phyloP scores from a whole-genome alignment of 2,329 filamentous ascomycete genomes.

The Niveomyces coronatus region DNA sequence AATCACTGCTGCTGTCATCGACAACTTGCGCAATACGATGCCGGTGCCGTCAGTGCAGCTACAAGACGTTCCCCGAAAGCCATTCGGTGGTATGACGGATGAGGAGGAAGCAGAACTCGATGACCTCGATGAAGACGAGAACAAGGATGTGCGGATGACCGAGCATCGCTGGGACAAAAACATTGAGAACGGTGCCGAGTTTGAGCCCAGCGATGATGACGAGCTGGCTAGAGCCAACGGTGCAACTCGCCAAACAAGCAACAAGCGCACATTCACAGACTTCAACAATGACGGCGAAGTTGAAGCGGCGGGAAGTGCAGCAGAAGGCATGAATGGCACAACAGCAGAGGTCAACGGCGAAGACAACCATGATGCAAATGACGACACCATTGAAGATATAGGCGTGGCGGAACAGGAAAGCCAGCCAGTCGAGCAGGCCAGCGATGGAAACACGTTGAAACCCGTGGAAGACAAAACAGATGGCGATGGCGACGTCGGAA shows the following conservation, averaged over 20 bases:
- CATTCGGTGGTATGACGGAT: conserved; percentile 52
- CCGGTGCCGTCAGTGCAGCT: conserved; percentile 87
- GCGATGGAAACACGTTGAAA: conserved; percentile 14
- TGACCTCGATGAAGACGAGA: conserved; percentile 72
- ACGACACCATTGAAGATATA: conserved; percentile 36
- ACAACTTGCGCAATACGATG: conserved; percentile 78
- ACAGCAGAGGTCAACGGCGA: conserved; percentile 19
- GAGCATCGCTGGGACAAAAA: conserved; percentile 75
- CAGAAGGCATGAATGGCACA: conserved; percentile 23
- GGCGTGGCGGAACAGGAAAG: conserved; percentile 19
- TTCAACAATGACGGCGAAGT: conserved; percentile 34
- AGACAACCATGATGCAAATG: conserved; percentile 26
- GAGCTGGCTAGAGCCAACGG: conserved; percentile 67
- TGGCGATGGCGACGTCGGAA: conserved; percentile 40
- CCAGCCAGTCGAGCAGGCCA: conserved; percentile 13
- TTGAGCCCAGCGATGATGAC: conserved; percentile 84
- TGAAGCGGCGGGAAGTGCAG: conserved; percentile 28
- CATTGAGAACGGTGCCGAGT: conserved; percentile 66
- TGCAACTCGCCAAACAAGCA: conserved; percentile 42
- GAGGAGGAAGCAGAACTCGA: conserved; percentile 57
- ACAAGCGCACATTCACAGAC: conserved; percentile 42
- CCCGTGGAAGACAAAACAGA: conserved; percentile 27
- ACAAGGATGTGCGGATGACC: conserved; percentile 73
- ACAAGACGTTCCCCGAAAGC: conserved; percentile 60
- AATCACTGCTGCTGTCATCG: conserved; percentile 70